Evolutionary conservation across 1,284 basidiomycete species (phyloP).

Genomic region (Fomitopsis betulina): DNA sequence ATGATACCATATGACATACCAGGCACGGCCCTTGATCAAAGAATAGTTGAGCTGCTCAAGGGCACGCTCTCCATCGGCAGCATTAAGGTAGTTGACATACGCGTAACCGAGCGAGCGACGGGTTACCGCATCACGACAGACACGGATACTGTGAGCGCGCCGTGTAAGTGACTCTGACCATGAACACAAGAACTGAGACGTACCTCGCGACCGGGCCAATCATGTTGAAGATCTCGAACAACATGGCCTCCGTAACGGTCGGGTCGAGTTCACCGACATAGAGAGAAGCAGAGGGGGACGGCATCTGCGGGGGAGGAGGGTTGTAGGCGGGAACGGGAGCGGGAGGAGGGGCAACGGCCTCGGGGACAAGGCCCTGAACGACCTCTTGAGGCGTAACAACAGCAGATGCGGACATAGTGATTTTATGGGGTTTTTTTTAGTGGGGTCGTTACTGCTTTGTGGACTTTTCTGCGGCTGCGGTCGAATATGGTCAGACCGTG

Average conservation of each 20-base stretch:
- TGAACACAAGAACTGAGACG: conserved; percentile 22
- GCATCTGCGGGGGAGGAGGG: conserved; percentile 50
- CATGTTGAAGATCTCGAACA: conserved; percentile 99
- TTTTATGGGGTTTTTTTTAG: conserved; percentile 42
- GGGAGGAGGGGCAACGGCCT: conserved; percentile 30
- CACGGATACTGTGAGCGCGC: conserved; percentile 77
- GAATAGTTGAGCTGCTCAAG: conserved; percentile 99
- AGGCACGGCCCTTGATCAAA: conserved; percentile 96
- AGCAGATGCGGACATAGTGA: conserved; percentile 54
- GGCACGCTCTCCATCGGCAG: conserved; percentile 95
- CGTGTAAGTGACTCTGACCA: background rate
- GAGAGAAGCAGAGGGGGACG: conserved; percentile 86
- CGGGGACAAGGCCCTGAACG: conserved; percentile 29
- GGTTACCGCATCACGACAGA: conserved; percentile 99
- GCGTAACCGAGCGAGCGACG: conserved; percentile 99
- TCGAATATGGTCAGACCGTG: conserved; percentile 16
- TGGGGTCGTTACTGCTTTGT: conserved; percentile 85
- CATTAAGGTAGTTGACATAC: conserved; percentile 99
- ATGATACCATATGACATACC: conserved; percentile 46
- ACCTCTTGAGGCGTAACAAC: conserved; percentile 29
- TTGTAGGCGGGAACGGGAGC: conserved; percentile 51
- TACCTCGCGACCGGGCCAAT: conserved; percentile 97
- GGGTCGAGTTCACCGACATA: conserved; percentile 99
- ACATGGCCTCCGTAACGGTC: conserved; percentile 98
- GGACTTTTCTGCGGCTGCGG: conserved; percentile 65